Evolutionary conservation across 2,329 filamentous ascomycete species (phyloP).

Genomic region (Microcyclosporella mali): DNA sequence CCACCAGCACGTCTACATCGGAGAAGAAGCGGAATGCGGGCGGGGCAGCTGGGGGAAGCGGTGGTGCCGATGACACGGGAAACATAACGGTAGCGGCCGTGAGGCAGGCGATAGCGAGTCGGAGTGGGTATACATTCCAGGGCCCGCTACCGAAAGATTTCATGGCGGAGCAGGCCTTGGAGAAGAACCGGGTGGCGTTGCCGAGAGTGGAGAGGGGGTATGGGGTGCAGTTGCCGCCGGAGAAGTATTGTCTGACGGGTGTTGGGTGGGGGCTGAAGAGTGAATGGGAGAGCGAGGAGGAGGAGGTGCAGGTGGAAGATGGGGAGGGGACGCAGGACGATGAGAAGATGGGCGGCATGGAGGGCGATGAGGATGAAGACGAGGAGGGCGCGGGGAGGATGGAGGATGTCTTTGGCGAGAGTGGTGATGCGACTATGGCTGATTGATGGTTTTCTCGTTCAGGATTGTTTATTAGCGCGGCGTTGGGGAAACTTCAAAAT

Average conservation of each 20-base stretch:
- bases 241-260: constrained; percentile 56
- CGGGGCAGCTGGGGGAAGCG: constrained; percentile 39
- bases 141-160: constrained; percentile 65
- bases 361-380: constrained; percentile 30
- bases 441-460: constrained; percentile 22
- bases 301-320: constrained; percentile 42
- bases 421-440: constrained; percentile 30
- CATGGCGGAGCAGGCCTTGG: constrained; percentile 65
- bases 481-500: not conserved
- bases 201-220: constrained; percentile 51
- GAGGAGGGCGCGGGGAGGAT: constrained; percentile 34
- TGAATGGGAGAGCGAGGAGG: constrained; percentile 53
- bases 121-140: constrained; percentile 65
- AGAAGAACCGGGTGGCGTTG: constrained; percentile 61
- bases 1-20: constrained; percentile 3
- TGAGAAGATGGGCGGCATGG: constrained; percentile 38
- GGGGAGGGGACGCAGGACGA: constrained; percentile 31
- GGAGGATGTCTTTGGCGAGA: constrained; percentile 40
- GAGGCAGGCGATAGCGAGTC: constrained; percentile 63
- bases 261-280: constrained; percentile 52
- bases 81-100: constrained; percentile 60
- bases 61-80: no score
- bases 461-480: not conserved
- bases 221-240: constrained; percentile 55
- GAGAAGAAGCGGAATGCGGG: constrained; percentile 20